phyloP scores from a whole-genome alignment of 352 stramenopile species.

The Aphanomyces cochlioides region DNA sequence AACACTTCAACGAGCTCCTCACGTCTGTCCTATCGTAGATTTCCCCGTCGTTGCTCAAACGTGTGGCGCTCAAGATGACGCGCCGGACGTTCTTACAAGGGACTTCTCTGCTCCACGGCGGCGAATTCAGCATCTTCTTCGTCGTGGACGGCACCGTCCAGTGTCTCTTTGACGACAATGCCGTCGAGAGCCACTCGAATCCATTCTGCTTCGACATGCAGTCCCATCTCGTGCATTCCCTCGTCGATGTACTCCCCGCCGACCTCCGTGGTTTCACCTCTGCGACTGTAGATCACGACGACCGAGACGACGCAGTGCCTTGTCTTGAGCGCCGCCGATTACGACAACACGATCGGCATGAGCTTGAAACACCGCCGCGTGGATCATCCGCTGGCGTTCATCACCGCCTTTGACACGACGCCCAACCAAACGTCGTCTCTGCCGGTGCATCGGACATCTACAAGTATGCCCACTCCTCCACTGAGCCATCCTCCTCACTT shows the following conservation, averaged over 20 bases:
- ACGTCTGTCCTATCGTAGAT: neutral
- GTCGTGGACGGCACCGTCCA: neutral
- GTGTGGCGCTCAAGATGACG: constrained; percentile 4
- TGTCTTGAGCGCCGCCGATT: neutral
- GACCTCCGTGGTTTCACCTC: neutral
- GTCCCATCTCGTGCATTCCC: neutral
- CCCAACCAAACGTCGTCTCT: neutral
- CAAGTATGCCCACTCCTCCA: neutral
- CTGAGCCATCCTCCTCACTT: neutral
- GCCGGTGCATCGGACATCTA: neutral
- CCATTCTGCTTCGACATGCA: neutral
- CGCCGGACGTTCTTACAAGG: neutral
- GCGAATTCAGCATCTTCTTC: neutral
- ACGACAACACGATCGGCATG: constrained; percentile 9
- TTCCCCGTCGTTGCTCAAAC: neutral
- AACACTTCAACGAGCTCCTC: too few species aligned
- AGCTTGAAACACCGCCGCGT: constrained; percentile 1
- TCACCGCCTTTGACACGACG: constrained; percentile 11
- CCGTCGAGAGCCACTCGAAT: neutral
- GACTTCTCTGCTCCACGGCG: neutral
- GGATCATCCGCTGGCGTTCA: constrained; percentile 7
- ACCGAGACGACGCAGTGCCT: neutral
- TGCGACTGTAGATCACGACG: neutral
- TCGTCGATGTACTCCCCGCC: neutral
- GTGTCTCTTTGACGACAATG: neutral